Evolutionary conservation across 495 filamentous ascomycete genomes (phyloP), one percentile per base, ranked within the genome.

Genomic region (Trichoderma gamsii): DNA sequence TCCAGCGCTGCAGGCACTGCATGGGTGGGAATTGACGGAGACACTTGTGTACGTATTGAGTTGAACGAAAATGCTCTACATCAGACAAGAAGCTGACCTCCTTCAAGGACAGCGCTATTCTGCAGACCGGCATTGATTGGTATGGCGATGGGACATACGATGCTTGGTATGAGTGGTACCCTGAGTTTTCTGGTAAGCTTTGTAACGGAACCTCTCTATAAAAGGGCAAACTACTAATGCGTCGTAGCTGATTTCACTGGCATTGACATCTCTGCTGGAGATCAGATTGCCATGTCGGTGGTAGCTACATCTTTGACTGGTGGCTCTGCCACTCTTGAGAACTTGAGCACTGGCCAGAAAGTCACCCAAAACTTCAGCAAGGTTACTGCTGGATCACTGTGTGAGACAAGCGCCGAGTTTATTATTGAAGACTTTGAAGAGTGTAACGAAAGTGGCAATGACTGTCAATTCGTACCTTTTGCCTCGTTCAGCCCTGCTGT

Each of bases 141-240:
- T 84, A 82, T 52, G 75, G 83, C 25, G 66, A 70, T 51, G 77
- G 75, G 18, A 72, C 71, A 0, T 88, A 80, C 69, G 81, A 84
- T 63, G 81, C 85, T 21, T 90, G 88, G 87, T 89, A 85, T 70
- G 87, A 89, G 71, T 89, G 86, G 86, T 88, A 82, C 71, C 86
- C 86, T 3, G 78, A 83, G 65, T 74, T 32, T 61, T 18, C 56
- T 2, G 56, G 56, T 61, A 32, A 25, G 51, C 25, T 56, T n/a
- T 12, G 25, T 29, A 5, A 29, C 29, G 29, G 27, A 32, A 25
- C 0, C 9, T 46, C 9, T 46, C 2, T 11, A 1, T 12, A 16
- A 21, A 12, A 18, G 4, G 13, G 9, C 16, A 18, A 32, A 11
- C 16, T 11, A 12, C 11, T 61, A 18, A 56, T 23, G 4, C 15